phyloP scores from a whole-genome alignment of 2,329 filamentous ascomycete species.

The Aciculosporium take region DNA sequence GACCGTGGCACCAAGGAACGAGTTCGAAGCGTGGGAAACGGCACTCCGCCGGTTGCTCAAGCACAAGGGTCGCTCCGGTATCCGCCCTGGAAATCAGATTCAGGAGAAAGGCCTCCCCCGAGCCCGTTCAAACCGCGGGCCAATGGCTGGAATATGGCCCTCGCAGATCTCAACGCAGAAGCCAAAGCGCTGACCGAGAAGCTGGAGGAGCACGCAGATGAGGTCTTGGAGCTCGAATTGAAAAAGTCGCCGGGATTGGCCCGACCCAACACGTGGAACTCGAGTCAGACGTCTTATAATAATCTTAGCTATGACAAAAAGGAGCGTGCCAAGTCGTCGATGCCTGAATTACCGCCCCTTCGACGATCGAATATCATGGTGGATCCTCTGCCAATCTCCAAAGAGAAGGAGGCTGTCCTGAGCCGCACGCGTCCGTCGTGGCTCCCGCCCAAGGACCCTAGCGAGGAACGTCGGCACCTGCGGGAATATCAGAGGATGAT shows the following conservation, averaged over 20 bases:
- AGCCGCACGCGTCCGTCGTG: slow-evolving; percentile 70
- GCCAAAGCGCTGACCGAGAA: slow-evolving; percentile 63
- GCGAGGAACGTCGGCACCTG: slow-evolving; percentile 80
- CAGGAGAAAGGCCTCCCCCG: slow-evolving; percentile 20
- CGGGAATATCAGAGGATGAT: slow-evolving; percentile 79
- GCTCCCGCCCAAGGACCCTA: slow-evolving; percentile 76
- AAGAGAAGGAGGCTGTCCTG: slow-evolving; percentile 73
- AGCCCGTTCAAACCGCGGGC: slow-evolving; percentile 40
- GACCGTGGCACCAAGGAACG: slow-evolving; percentile 36
- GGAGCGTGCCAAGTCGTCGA: slow-evolving; percentile 47
- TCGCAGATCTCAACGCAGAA: slow-evolving; percentile 56
- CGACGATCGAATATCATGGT: slow-evolving; percentile 69
- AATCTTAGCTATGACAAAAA: slow-evolving; percentile 28
- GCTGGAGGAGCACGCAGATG: slow-evolving; percentile 63
- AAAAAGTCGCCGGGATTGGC: slow-evolving; percentile 16
- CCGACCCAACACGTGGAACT: slow-evolving; percentile 28
- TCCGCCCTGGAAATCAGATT: slow-evolving; percentile 37
- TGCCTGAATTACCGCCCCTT: slow-evolving; percentile 55
- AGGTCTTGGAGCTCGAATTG: slow-evolving; percentile 29
- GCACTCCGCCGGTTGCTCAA: slow-evolving; percentile 43
- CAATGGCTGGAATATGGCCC: slow-evolving; percentile 61
- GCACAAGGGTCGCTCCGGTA: slow-evolving; percentile 47
- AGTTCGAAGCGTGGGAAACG: slow-evolving; percentile 45
- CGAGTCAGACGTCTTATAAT: slow-evolving; percentile 19
- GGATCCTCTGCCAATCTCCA: slow-evolving; percentile 69